A percentile compares a stretch with the other conserved stretches of the same genome.
Evolutionary conservation across 2,329 filamentous ascomycete genomes (phyloP).

Genomic region (Fusarium sp.): DNA sequence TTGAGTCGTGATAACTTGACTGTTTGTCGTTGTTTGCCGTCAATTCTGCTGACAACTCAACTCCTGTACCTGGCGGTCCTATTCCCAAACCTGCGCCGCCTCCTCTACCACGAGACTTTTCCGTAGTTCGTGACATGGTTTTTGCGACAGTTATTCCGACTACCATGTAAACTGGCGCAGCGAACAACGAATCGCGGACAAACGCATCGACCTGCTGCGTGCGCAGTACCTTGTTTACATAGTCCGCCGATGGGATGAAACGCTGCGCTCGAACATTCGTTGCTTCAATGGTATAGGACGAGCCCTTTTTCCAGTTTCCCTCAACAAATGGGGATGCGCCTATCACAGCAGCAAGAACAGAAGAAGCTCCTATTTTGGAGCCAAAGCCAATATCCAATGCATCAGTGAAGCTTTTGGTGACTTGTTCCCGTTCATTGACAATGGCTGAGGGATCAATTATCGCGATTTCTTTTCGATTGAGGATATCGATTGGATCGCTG

Average conservation of each 20-base stretch:
- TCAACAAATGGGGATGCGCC: conserved; percentile 15
- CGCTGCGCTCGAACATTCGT: not conserved
- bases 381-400: conserved; percentile 12
- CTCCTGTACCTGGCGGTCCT: conserved; percentile 21
- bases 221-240: not conserved
- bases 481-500: conserved; percentile 23
- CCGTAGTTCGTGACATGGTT: not conserved
- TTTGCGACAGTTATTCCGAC: conserved; percentile 24
- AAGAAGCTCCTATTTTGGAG: conserved; percentile 19
- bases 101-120: conserved; percentile 1
- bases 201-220: not conserved
- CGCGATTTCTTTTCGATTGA: conserved; percentile 15
- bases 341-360: conserved; percentile 23
- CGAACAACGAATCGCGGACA: conserved; percentile 18
- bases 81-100: conserved; percentile 17
- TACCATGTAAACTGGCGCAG: conserved; percentile 25
- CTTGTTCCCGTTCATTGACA: conserved; percentile 21
- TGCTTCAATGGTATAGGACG: not conserved
- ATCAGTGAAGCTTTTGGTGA: conserved; percentile 23
- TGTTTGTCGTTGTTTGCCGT: conserved; percentile 5
- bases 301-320: conserved; percentile 2
- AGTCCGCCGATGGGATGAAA: not conserved
- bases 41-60: conserved; percentile 24
- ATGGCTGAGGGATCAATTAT: conserved; percentile 4
- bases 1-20: conserved; percentile 9